phyloP scores from a whole-genome alignment of 306 rosid genomes.

The Prunus mume region DNA sequence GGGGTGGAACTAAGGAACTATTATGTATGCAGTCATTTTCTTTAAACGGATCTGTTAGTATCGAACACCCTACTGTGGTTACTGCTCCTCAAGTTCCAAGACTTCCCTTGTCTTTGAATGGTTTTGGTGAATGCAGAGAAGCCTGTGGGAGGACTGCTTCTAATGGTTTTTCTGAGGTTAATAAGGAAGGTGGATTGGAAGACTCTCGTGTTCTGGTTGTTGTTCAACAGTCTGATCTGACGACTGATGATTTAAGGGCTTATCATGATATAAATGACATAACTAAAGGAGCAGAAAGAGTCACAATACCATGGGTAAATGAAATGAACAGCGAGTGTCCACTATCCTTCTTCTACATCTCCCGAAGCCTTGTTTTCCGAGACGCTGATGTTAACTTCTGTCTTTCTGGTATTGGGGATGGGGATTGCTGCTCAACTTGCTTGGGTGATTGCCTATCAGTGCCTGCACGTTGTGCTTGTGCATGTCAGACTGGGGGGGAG shows the following conservation, averaged over 20 bases:
- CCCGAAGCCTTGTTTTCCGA: slow-evolving; percentile 51
- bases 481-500: slow-evolving; percentile 53
- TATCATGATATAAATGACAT: slow-evolving; percentile 53
- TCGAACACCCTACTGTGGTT: slow-evolving; percentile 24
- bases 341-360: slow-evolving; percentile 61
- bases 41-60: slow-evolving; percentile 40
- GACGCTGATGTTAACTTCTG: slow-evolving; percentile 55
- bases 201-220: slow-evolving; percentile 32
- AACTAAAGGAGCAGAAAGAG: slow-evolving; percentile 81
- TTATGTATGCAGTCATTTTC: slow-evolving; percentile 14
- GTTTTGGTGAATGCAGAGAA: slow-evolving; percentile 21
- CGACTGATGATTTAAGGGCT: slow-evolving; percentile 39
- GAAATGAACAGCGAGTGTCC: slow-evolving; percentile 43
- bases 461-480: slow-evolving; percentile 60
- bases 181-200: slow-evolving; percentile 26
- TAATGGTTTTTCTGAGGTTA: slow-evolving; percentile 35
- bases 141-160: slow-evolving; percentile 22
- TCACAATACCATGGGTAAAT: slow-evolving; percentile 68
- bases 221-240: slow-evolving; percentile 39
- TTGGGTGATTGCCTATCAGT: slow-evolving; percentile 71
- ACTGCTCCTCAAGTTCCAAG: slow-evolving; percentile 27
- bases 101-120: slow-evolving; percentile 25
- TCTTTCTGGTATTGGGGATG: slow-evolving; percentile 60
- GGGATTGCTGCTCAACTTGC: slow-evolving; percentile 74
- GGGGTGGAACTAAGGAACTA: slow-evolving; percentile 37